Conservation (phyloP, 208 protist genomes). For the Leishmania guyanensis region DNA sequence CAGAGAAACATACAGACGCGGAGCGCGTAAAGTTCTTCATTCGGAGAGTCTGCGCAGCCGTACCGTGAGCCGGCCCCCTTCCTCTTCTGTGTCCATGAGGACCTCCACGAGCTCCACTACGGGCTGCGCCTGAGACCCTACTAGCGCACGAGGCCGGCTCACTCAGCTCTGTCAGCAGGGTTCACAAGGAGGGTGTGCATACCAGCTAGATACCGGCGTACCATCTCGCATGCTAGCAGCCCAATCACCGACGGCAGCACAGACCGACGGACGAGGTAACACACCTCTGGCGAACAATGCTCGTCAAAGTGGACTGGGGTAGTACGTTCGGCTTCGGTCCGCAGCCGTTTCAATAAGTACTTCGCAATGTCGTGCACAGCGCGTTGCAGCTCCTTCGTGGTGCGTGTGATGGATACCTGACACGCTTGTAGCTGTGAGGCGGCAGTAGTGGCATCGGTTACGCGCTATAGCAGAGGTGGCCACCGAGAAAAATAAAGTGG, state of each 20-base stretch:
- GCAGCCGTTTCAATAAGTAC: constrained; percentile 42
- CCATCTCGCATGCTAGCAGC: constrained; percentile 37
- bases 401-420: not conserved
- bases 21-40: constrained; percentile 34
- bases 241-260: constrained; percentile 36
- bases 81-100: constrained; percentile 29
- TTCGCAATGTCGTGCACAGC: constrained; percentile 11
- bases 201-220: constrained; percentile 31
- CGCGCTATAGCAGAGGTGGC: not conserved
- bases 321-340: not conserved
- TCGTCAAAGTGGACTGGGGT: constrained; percentile 44
- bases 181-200: constrained; percentile 41
- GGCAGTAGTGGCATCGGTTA: not conserved
- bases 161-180: constrained; percentile 34
- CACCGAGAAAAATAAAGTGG: not conserved
- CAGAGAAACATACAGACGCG: constrained; percentile 53
- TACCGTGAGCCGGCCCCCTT: constrained; percentile 13
- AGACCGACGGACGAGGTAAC: constrained; percentile 29
- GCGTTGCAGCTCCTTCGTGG: not conserved
- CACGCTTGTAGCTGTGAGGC: not conserved
- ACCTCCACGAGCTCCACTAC: constrained; percentile 44
- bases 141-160: constrained; percentile 34
- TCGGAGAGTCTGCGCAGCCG: constrained; percentile 21
- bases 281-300: constrained; percentile 28
- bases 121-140: constrained; percentile 28